Conservation (phyloP, 768 basidiomycete genomes). For the Suillus lakei region DNA sequence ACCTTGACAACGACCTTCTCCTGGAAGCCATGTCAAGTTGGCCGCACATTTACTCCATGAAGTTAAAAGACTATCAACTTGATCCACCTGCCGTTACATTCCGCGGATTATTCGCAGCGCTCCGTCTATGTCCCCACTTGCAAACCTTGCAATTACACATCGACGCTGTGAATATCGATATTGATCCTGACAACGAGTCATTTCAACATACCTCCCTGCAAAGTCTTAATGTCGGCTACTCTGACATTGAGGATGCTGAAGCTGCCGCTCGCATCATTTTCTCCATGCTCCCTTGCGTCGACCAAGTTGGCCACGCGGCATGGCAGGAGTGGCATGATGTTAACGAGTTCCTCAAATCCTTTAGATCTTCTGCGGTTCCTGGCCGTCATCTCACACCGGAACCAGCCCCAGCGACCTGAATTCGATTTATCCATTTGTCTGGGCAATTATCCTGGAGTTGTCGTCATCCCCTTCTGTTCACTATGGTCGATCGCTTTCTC, state of each 20-base stretch:
- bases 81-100: background rate
- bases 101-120: background rate
- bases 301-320: background rate
- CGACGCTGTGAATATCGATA: background rate
- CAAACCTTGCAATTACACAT: background rate
- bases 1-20: background rate
- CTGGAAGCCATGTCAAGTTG: background rate
- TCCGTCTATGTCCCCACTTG: background rate
- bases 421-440: background rate
- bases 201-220: background rate
- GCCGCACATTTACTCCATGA: background rate
- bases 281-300: background rate
- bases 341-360: background rate
- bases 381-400: background rate
- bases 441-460: background rate
- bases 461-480: background rate
- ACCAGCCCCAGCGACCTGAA: background rate
- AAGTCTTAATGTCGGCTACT: background rate
- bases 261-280: background rate
- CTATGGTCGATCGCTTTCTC: background rate
- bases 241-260: background rate
- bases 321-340: background rate
- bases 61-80: background rate
- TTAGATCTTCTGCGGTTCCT: background rate
- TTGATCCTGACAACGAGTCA: background rate